These are phyloP conservation scores for Phytopythium sindhum DNA, from an alignment of 352 stramenopile species.

Conservation along the genomic window DNA sequence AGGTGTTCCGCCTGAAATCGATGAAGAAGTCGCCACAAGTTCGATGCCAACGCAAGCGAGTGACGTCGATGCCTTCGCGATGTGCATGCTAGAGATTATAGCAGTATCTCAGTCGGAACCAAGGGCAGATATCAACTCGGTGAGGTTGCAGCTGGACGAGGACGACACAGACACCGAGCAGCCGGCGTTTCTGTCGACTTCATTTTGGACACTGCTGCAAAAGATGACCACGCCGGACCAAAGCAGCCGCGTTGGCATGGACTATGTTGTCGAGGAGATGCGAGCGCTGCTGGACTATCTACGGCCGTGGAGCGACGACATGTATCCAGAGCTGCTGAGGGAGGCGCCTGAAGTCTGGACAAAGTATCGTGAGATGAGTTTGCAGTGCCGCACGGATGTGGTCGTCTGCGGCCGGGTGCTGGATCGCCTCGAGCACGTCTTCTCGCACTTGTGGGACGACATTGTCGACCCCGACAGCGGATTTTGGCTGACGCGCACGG, in stretches of 20 bases:
- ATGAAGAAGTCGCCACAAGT: background rate
- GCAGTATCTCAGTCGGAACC: background rate
- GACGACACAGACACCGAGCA: slow-evolving; percentile 8
- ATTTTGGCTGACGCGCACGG: slow-evolving; percentile 27
- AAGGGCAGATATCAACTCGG: background rate
- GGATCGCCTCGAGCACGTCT: slow-evolving; percentile 19
- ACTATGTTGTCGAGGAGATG: slow-evolving; percentile 14
- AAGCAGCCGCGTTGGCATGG: slow-evolving; percentile 15
- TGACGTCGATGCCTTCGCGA: slow-evolving; percentile 19
- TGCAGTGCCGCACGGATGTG: slow-evolving; percentile 16
- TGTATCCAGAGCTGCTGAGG: slow-evolving; percentile 25
- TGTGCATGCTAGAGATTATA: slow-evolving; percentile 11
- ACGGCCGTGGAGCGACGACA: slow-evolving; percentile 22
- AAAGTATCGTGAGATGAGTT: slow-evolving; percentile 19
- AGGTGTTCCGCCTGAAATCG: background rate
- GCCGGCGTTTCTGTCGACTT: background rate
- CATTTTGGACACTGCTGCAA: slow-evolving; percentile 8
- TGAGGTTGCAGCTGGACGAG: background rate
- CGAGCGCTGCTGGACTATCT: slow-evolving; percentile 18
- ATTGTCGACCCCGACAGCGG: slow-evolving; percentile 15
- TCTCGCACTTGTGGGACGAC: slow-evolving; percentile 25
- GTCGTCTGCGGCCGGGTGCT: slow-evolving; percentile 22
- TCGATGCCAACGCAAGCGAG: slow-evolving; percentile 3
- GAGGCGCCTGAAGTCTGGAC: slow-evolving; percentile 30
- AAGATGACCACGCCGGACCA: slow-evolving; percentile 13